Base-by-base conservation (phyloP, 441 rosid genomes). In the Pelargonium cotyledonis region DNA sequence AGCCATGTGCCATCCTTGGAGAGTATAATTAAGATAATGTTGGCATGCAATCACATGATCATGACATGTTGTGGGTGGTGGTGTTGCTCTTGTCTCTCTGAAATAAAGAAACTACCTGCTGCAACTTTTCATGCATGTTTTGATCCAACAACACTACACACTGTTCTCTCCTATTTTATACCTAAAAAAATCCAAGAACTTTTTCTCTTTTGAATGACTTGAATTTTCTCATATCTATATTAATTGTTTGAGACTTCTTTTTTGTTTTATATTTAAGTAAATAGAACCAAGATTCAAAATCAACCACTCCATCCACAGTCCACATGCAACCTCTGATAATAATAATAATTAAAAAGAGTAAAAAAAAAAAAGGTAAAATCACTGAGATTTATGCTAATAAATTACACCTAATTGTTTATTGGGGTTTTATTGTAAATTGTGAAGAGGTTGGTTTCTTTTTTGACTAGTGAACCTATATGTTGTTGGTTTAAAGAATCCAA, bases 21-120 rank as follows among this genome's bases (percentile, higher is more conserved):
- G 57, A 49, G 57, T 49, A 49, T 49, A 49, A 12, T 12, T 49
- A 49, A 49, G 57, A 49, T 49, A 49, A 49, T 49, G 57, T n/a
- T 12, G 57, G 57, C 57, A 49, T 49, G 57, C 57, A 49, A 49
- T 15, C 55, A 47, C 55, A 47, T 47, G 55, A 47, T 47, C 15
- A 49, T 49, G 57, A 49, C n/a, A 43, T 49, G 57, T 1, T 49
- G 57, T 14, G 4, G 18, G 26, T 49, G 57, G 57, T 49, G 57
- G 57, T 23, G 26, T 23, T 23, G 26, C 26, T 23, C 26, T 23
- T 23, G 26, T 23, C 26, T 23, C 26, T 23, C 26, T 23, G 26
- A 23, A 23, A 23, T 23, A 23, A 23, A 23, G 26, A 23, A 23
- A 23, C 26, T 0, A 23, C 26, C 26, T 23, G 26, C 26, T 23